Evolutionary conservation across 2,329 filamentous ascomycete genomes (phyloP).

Genomic region (Cercospora citrullina): DNA sequence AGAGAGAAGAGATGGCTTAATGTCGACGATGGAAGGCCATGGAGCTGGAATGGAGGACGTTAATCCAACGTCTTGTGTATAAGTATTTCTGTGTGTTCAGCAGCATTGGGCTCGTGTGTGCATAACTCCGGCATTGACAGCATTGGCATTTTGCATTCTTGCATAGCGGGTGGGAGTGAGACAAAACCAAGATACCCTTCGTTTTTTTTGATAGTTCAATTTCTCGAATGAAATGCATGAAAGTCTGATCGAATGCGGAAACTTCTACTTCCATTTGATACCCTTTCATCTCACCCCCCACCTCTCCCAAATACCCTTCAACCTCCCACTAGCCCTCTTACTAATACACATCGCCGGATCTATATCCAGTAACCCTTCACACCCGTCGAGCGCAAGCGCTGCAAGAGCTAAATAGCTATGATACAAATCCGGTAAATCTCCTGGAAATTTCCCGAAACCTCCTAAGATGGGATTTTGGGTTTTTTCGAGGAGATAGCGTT

Average conservation of each 20-base stretch:
- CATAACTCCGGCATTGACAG: not conserved
- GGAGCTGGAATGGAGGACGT: constrained; percentile 39
- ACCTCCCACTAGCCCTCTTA: constrained; percentile 47
- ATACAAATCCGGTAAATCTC: constrained; percentile 65
- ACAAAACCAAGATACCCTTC: constrained; percentile 20
- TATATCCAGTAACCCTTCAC: constrained; percentile 71
- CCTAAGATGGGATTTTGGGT: constrained; percentile 75
- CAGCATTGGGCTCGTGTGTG: not conserved
- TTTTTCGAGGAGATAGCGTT: constrained; percentile 78
- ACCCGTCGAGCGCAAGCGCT: constrained; percentile 61
- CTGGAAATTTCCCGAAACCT: constrained; percentile 50
- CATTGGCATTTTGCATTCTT: not conserved
- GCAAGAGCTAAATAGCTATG: constrained; percentile 88
- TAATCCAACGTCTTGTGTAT: not conserved
- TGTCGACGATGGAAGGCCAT: constrained; percentile 63
- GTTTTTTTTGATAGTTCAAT: constrained; percentile 1
- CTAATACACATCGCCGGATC: constrained; percentile 78
- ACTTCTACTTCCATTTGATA: too few species aligned
- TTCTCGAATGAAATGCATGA: not conserved
- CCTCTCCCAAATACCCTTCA: constrained; percentile 33
- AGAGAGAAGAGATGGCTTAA: constrained; percentile 68
- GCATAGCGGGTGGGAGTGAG: constrained; percentile 24
- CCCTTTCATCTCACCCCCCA: constrained; percentile 7
- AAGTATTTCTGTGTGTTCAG: not conserved
- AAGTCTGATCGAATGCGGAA: too few species aligned